A percentile compares a stretch with the other conserved stretches of the same genome.
Conservation (phyloP, 2,329 filamentous ascomycete genomes). For the Pseudogymnoascus sp. region DNA sequence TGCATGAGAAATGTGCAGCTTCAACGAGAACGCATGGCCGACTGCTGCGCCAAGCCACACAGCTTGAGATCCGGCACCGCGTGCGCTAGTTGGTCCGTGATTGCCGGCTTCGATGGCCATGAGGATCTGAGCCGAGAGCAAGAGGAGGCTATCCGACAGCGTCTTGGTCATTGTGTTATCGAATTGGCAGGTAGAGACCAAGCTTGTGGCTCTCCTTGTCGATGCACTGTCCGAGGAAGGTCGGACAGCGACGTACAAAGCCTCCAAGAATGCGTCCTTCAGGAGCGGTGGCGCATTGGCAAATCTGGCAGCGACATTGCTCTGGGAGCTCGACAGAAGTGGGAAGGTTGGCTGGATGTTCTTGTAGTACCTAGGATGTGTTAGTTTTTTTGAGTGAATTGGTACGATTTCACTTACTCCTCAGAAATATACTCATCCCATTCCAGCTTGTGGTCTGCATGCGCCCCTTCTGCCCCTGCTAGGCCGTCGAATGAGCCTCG, state of each 20-base stretch:
- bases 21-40: slow-evolving; percentile 57
- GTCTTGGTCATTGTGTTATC: slow-evolving; percentile 36
- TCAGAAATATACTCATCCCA: slow-evolving; percentile 40
- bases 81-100: slow-evolving; percentile 35
- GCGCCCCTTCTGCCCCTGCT: slow-evolving; percentile 21
- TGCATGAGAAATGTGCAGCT: slow-evolving; percentile 44
- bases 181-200: slow-evolving; percentile 37
- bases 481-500: slow-evolving; percentile 24
- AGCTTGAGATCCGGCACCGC: slow-evolving; percentile 39
- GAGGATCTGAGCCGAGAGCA: slow-evolving; percentile 60
- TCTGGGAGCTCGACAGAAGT: slow-evolving; percentile 52
- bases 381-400: slow-evolving; percentile 17
- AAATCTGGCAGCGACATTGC: slow-evolving; percentile 49
- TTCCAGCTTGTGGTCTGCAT: slow-evolving; percentile 29
- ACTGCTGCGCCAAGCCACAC: slow-evolving; percentile 59
- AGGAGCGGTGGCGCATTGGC: slow-evolving; percentile 48
- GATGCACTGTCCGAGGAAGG: slow-evolving; percentile 28
- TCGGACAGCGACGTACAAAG: slow-evolving; percentile 52
- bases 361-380: slow-evolving; percentile 50
- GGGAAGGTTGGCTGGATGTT: slow-evolving; percentile 62
- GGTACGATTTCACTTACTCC: slow-evolving; percentile 25
- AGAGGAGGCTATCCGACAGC: slow-evolving; percentile 39
- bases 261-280: slow-evolving; percentile 57
- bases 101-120: slow-evolving; percentile 60
- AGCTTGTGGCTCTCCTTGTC: slow-evolving; percentile 35